These are phyloP conservation scores for Thalia dealbata DNA, from an alignment of 176 grass and related monocot genomes.

Conservation along the genomic window DNA sequence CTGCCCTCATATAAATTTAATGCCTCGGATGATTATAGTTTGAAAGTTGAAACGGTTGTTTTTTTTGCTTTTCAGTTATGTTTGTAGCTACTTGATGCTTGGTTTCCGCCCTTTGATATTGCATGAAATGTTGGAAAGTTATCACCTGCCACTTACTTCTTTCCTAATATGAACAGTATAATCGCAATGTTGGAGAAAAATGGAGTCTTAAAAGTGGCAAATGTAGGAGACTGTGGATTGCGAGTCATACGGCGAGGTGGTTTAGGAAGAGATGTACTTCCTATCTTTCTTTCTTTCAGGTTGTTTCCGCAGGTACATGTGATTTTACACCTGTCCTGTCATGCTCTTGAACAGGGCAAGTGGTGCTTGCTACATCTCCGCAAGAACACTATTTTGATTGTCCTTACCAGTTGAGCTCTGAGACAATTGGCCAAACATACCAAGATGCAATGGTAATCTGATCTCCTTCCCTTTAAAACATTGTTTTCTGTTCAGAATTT, in stretches of 20 bases:
- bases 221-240: slow-evolving; percentile 77
- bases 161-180: slow-evolving; percentile 39
- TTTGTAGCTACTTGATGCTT: background rate
- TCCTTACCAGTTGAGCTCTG: slow-evolving; percentile 88
- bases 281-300: background rate
- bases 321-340: slow-evolving; percentile 6
- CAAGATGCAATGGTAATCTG: slow-evolving; percentile 70
- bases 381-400: slow-evolving; percentile 99
- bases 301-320: slow-evolving; percentile 9
- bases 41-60: background rate
- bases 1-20: too few species aligned
- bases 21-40: background rate
- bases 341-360: slow-evolving; percentile 35
- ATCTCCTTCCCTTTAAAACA: background rate
- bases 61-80: background rate
- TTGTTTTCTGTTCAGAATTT: background rate
- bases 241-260: slow-evolving; percentile 79
- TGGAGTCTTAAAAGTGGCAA: slow-evolving; percentile 71
- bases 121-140: background rate
- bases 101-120: background rate
- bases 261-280: background rate
- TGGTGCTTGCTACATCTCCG: slow-evolving; percentile 64
- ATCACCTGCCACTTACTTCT: slow-evolving; percentile 1
- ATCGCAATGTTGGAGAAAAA: slow-evolving; percentile 70
- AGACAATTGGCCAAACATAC: slow-evolving; percentile 67